These are phyloP conservation scores for Lactuca saligna DNA, from an alignment of 129 eudicot genomes.

Conservation along the genomic window DNA sequence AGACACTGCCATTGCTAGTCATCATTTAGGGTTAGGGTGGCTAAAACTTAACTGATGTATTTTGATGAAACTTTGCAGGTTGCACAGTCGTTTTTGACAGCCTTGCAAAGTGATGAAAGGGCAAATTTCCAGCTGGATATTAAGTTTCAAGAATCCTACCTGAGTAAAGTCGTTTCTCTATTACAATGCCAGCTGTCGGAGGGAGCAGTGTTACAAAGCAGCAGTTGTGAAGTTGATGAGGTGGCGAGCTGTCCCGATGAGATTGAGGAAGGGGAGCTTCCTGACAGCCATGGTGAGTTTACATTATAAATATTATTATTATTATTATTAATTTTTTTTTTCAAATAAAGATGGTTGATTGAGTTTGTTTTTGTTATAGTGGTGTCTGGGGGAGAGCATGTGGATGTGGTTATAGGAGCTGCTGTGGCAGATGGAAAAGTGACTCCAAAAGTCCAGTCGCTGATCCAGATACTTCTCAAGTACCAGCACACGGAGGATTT, in stretches of 20 bases:
- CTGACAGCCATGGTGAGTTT: conserved; percentile 79
- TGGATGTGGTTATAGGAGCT: conserved; percentile 94
- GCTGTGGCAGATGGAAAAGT: conserved; percentile 99
- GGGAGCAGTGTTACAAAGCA: conserved; percentile 66
- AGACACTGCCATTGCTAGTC: too few species aligned
- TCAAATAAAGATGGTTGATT: background rate
- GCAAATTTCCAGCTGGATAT: conserved; percentile 94
- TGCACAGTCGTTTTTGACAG: conserved; percentile 85
- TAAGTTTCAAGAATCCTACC: conserved; percentile 94
- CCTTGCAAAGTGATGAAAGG: conserved; percentile 96
- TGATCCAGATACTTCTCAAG: conserved; percentile 82
- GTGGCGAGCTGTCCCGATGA: conserved; percentile 46
- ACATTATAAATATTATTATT: too few species aligned
- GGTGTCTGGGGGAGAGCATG: conserved; percentile 99
- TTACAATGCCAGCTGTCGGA: conserved; percentile 88
- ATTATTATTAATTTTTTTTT: too few species aligned
- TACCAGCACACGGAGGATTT: conserved; percentile 89
- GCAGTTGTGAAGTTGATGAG: conserved; percentile 28
- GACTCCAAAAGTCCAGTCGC: conserved; percentile 97
- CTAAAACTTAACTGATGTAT: background rate
- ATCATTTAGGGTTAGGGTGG: too few species aligned
- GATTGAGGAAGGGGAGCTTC: conserved; percentile 98
- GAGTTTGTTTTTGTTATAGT: conserved; percentile 35
- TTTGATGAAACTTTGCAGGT: conserved; percentile 53
- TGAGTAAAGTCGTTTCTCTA: conserved; percentile 81